A percentile compares a stretch with the other conserved stretches of the same genome.
Evolutionary conservation across 2,329 filamentous ascomycete species (phyloP).

Genomic region (Blumeria hordei): DNA sequence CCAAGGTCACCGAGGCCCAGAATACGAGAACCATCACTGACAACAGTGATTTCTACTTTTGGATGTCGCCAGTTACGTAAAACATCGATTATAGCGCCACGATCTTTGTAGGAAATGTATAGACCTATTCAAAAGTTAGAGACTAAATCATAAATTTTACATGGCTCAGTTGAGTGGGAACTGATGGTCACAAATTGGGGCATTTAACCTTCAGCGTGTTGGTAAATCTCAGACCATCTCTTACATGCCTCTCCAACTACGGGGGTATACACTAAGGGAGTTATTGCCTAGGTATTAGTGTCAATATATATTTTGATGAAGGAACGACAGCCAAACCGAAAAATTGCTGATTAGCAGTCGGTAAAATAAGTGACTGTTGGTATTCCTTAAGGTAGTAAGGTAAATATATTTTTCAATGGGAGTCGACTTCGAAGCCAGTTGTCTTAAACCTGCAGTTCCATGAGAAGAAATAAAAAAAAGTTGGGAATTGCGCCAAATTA

Average conservation of each 20-base stretch:
- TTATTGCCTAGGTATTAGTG: slow-evolving; percentile 15
- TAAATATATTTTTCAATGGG: slow-evolving; percentile 15
- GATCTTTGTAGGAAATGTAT: slow-evolving; percentile 46
- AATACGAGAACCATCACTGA: slow-evolving; percentile 39
- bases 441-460: slow-evolving; percentile 10
- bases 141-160: background rate
- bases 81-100: slow-evolving; percentile 37
- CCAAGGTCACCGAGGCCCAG: slow-evolving; percentile 62
- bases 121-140: slow-evolving; percentile 18
- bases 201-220: slow-evolving; percentile 34
- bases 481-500: slow-evolving; percentile 2
- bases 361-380: slow-evolving; percentile 13
- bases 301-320: slow-evolving; percentile 3
- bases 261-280: slow-evolving; percentile 34
- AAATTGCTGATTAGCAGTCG: slow-evolving; percentile 11
- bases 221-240: slow-evolving; percentile 52
- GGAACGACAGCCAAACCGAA: slow-evolving; percentile 5
- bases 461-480: background rate
- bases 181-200: background rate
- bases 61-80: slow-evolving; percentile 46
- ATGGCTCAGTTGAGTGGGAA: background rate
- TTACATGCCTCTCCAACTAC: slow-evolving; percentile 48
- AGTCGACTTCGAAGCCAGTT: slow-evolving; percentile 10
- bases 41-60: slow-evolving; percentile 33
- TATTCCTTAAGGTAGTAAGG: slow-evolving; percentile 12